phyloP scores from a whole-genome alignment of 495 filamentous ascomycete genomes.

The Saxophila tyrrhenica region DNA sequence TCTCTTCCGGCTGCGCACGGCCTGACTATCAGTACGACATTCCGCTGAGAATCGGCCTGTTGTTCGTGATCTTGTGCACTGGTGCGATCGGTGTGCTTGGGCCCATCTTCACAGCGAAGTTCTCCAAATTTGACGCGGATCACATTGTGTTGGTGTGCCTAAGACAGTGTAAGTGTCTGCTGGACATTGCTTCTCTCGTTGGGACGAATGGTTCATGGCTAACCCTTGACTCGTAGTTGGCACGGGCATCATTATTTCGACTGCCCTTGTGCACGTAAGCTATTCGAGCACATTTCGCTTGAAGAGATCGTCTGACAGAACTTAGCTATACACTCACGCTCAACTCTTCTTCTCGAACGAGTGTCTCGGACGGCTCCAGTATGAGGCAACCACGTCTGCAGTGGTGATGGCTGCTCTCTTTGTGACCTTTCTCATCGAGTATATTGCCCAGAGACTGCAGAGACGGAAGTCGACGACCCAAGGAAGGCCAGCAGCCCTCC shows the following conservation, averaged over 20 bases:
- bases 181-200: not conserved
- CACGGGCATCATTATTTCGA: conserved; percentile 61
- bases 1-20: conserved; percentile 28
- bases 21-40: conserved; percentile 47
- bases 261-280: conserved; percentile 56
- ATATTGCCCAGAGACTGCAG: conserved; percentile 41
- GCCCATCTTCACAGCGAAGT: conserved; percentile 33
- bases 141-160: conserved; percentile 40
- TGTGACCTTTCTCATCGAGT: conserved; percentile 51
- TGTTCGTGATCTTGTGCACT: conserved; percentile 49
- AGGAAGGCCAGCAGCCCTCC: not conserved
- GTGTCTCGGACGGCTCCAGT: conserved; percentile 48
- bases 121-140: conserved; percentile 22
- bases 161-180: conserved; percentile 39
- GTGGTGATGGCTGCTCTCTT: conserved; percentile 57
- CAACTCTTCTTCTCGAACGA: conserved; percentile 50
- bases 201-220: too few species aligned
- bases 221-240: conserved; percentile 36
- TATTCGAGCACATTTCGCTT: not conserved
- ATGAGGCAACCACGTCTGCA: conserved; percentile 49
- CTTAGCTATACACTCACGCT: conserved; percentile 52
- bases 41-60: conserved; percentile 44
- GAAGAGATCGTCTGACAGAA: too few species aligned
- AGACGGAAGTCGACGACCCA: not conserved
- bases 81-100: conserved; percentile 37